Evolutionary conservation across 768 basidiomycete species (phyloP).

Genomic region (Omphalotus guepiniiformis): DNA sequence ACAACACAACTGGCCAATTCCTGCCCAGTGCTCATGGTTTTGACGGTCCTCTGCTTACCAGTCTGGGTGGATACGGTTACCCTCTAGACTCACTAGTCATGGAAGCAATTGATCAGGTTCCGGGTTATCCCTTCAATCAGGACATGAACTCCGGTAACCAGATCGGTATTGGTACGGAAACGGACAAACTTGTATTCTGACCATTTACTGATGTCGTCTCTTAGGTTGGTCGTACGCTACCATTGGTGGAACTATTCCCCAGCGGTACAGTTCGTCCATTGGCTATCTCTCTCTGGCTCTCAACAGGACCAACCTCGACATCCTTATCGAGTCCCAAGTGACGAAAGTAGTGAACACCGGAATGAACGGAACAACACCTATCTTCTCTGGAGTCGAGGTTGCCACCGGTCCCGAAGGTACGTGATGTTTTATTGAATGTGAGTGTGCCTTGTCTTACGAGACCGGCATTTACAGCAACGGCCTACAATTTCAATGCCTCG

Average conservation of each 20-base stretch:
- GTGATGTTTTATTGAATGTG: not conserved
- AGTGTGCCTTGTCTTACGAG: not conserved
- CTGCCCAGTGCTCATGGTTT: slow-evolving; percentile 24
- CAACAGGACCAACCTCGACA: slow-evolving; percentile 20
- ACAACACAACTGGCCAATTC: slow-evolving; percentile 21
- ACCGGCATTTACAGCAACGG: not conserved
- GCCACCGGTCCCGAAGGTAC: slow-evolving; percentile 3
- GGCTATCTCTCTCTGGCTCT: not conserved
- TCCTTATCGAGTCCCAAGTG: slow-evolving; percentile 17
- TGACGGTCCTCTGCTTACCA: slow-evolving; percentile 17
- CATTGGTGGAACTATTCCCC: too few relatives aligned
- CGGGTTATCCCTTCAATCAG: slow-evolving; percentile 26
- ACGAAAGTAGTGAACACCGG: not conserved
- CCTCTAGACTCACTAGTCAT: slow-evolving; percentile 18
- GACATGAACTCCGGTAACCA: slow-evolving; percentile 30
- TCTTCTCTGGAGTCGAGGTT: slow-evolving; percentile 18
- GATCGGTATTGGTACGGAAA: slow-evolving; percentile 23
- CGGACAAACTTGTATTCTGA: too few relatives aligned
- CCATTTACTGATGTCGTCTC: too few relatives aligned
- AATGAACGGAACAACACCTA: not conserved
- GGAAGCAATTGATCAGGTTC: slow-evolving; percentile 17
- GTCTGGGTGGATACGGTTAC: slow-evolving; percentile 15
- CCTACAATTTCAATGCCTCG: slow-evolving; percentile 7
- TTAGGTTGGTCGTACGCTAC: too few relatives aligned
- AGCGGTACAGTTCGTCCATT: slow-evolving; percentile 1